Percentiles rank a stretch among this genome's conserved stretches.
Evolutionary conservation across 2,329 filamentous ascomycete species (phyloP).

Genomic region (Microascus cirrosus): DNA sequence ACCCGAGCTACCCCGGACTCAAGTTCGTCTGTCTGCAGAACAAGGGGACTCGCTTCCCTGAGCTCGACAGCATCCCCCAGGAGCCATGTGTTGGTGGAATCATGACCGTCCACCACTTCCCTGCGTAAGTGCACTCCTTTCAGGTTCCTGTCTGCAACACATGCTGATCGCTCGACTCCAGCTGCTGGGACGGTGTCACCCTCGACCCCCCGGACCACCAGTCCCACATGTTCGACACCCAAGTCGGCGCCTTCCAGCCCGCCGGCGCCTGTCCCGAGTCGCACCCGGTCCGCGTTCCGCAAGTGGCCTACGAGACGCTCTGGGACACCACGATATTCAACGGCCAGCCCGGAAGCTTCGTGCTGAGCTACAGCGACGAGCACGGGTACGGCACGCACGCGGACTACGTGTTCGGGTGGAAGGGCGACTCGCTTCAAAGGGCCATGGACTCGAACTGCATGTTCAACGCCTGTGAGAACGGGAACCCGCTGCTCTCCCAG

Average conservation of each 20-base stretch:
- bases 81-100: conserved; percentile 37
- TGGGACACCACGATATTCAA: conserved; percentile 27
- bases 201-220: conserved; percentile 42
- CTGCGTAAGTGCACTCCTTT: conserved; percentile 20
- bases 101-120: conserved; percentile 40
- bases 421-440: conserved; percentile 18
- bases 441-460: conserved; percentile 33
- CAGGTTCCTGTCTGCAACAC: conserved; percentile 27
- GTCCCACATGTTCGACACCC: conserved; percentile 32
- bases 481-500: conserved; percentile 1
- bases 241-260: conserved; percentile 14
- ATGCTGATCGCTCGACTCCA: conserved; percentile 7
- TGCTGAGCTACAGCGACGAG: conserved; percentile 16
- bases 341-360: conserved; percentile 17
- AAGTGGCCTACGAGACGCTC: conserved; percentile 28
- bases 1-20: conserved; percentile 22
- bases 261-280: conserved; percentile 19
- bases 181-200: conserved; percentile 50
- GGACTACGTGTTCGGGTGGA: conserved; percentile 26
- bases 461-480: conserved; percentile 34
- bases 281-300: conserved; percentile 26
- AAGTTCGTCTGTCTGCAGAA: conserved; percentile 26
- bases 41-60: conserved; percentile 23
- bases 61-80: conserved; percentile 36
- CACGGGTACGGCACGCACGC: conserved; percentile 24